A percentile compares a stretch with the other conserved stretches of the same genome.
Evolutionary conservation across 2,329 filamentous ascomycete genomes (phyloP).

Genomic region (Cytospora mali): DNA sequence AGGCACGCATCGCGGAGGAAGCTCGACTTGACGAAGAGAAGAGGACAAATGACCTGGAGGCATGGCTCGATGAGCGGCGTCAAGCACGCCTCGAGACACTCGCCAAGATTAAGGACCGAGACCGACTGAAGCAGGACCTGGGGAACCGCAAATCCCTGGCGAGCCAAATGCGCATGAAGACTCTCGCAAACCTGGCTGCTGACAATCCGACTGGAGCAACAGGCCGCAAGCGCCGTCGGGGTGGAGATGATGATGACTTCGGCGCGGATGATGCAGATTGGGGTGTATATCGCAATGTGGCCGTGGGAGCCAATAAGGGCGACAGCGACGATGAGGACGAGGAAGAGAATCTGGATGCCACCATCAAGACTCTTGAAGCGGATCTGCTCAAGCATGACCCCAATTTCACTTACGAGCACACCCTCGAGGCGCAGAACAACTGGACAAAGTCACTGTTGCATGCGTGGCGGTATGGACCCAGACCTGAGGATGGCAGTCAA

Average conservation of each 20-base stretch:
- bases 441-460: constrained; percentile 93
- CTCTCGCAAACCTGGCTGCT: constrained; percentile 90
- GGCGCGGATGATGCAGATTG: constrained; percentile 97
- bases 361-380: constrained; percentile 76
- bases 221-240: constrained; percentile 78
- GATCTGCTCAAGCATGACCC: constrained; percentile 87
- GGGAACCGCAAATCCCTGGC: constrained; percentile 96
- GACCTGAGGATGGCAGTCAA: constrained; percentile 78
- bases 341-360: constrained; percentile 79
- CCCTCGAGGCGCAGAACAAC: constrained; percentile 87
- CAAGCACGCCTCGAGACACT: constrained; percentile 70
- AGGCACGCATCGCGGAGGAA: constrained; percentile 79
- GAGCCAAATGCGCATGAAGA: constrained; percentile 97
- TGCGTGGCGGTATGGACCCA: constrained; percentile 84
- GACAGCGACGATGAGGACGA: constrained; percentile 86
- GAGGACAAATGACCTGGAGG: constrained; percentile 80
- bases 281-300: constrained; percentile 94
- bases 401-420: constrained; percentile 88
- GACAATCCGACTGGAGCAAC: constrained; percentile 66
- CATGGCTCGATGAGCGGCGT: constrained; percentile 83
- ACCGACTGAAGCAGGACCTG: constrained; percentile 89
- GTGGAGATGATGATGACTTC: constrained; percentile 93
- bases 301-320: constrained; percentile 72
- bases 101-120: constrained; percentile 88
- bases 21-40: constrained; percentile 82